These are phyloP conservation scores for Massarina eburnea DNA, from an alignment of 2,329 filamentous ascomycete genomes.

Conservation along the genomic window DNA sequence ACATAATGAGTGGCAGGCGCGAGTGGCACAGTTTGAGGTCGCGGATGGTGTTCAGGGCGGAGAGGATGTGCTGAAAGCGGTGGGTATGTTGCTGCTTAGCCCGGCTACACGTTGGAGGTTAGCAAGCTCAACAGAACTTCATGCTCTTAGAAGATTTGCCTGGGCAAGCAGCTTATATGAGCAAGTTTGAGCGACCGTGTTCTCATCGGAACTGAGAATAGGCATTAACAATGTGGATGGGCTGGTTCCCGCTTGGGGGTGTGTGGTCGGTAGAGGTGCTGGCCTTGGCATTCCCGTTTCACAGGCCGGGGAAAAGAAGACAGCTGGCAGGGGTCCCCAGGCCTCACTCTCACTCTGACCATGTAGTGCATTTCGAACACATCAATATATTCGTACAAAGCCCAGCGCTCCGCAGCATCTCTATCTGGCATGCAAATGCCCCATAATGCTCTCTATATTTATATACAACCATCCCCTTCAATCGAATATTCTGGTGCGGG, in stretches of 20 bases:
- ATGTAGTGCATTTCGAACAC: constrained; percentile 1
- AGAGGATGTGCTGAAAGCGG: constrained; percentile 19
- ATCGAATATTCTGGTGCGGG: constrained; percentile 11
- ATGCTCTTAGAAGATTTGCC: constrained; percentile 25
- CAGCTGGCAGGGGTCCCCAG: constrained; percentile 11
- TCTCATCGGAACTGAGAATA: constrained; percentile 13
- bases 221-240: constrained; percentile 18
- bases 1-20: constrained; percentile 23
- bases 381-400: constrained; percentile 18
- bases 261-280: too few species aligned
- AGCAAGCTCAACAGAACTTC: constrained; percentile 26
- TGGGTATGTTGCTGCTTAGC: constrained; percentile 18
- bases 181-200: constrained; percentile 12
- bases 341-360: too few species aligned
- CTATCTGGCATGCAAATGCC: constrained; percentile 23
- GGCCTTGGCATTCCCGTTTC: constrained; percentile 12
- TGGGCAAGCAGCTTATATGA: constrained; percentile 9
- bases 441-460: constrained; percentile 34
- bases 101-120: constrained; percentile 12
- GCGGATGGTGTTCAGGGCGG: constrained; percentile 17
- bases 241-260: constrained; percentile 1
- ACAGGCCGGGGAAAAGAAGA: constrained; percentile 3
- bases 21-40: constrained; percentile 8
- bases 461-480: constrained; percentile 27
- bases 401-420: constrained; percentile 5